A percentile compares a stretch with the other conserved stretches of the same genome.
phyloP scores from a whole-genome alignment of 768 basidiomycete species.

The Mycena galopus region DNA sequence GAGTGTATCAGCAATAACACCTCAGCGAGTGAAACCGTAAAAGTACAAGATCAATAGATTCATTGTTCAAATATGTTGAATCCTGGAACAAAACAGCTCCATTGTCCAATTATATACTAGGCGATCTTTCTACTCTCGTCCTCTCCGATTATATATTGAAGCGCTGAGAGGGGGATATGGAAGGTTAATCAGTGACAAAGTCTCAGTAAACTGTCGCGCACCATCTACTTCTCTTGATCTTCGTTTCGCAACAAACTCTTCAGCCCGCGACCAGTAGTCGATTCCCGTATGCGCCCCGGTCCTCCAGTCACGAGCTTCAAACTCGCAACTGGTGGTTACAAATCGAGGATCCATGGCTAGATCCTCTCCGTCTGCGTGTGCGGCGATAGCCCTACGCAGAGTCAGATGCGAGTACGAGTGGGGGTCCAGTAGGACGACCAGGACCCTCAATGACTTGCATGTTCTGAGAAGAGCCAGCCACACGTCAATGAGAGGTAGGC shows the following conservation, averaged over 20 bases:
- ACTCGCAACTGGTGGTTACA: not conserved
- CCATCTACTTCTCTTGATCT: conserved; percentile 1
- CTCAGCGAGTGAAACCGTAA: too few relatives aligned
- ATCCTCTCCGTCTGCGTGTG: not conserved
- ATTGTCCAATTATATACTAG: too few relatives aligned
- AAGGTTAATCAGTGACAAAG: too few relatives aligned
- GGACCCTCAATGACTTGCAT: not conserved
- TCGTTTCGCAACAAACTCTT: conserved; percentile 7
- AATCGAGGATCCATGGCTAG: conserved; percentile 6
- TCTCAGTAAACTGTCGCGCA: conserved; percentile 9
- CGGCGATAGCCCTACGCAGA: not conserved
- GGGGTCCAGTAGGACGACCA: not conserved
- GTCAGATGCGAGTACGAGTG: too few relatives aligned
- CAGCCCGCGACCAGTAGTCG: conserved; percentile 16
- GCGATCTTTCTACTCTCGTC: too few relatives aligned
- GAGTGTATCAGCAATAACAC: too few relatives aligned
- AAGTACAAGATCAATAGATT: too few relatives aligned
- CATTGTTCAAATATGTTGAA: too few relatives aligned
- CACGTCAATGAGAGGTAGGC: not conserved
- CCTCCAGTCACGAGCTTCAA: not conserved
- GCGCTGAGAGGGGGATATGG: too few relatives aligned
- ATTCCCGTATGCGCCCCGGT: conserved; percentile 11
- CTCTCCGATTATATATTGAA: too few relatives aligned
- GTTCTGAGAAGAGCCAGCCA: not conserved
- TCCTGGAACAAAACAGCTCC: too few relatives aligned